A percentile compares a stretch with the other conserved stretches of the same genome.
These are phyloP conservation scores for Balamuthia mandrillaris DNA, from an alignment of 208 protist species.

Conservation along the genomic window DNA sequence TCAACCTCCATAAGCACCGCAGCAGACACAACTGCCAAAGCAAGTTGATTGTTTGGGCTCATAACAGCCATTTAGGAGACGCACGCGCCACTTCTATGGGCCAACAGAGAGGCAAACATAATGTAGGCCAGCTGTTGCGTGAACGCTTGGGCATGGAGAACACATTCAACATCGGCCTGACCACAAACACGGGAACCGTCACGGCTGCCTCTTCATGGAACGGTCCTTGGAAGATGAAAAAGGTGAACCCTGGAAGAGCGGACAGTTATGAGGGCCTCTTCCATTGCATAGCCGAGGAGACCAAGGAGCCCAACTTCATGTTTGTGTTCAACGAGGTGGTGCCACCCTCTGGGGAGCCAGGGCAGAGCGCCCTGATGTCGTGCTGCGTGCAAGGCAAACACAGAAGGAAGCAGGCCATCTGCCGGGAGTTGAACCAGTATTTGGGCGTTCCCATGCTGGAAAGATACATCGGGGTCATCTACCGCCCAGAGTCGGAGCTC, in stretches of 20 bases:
- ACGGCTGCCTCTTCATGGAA: slow-evolving; percentile 39
- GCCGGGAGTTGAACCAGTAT: neutral
- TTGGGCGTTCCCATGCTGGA: no score
- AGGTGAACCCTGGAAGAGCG: no score
- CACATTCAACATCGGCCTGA: slow-evolving; percentile 36
- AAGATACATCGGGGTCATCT: no score
- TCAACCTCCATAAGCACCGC: slow-evolving; percentile 12
- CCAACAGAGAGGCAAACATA: neutral
- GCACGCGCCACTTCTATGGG: neutral
- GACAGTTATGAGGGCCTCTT: no score
- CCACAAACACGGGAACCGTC: slow-evolving; percentile 36
- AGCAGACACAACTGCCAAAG: neutral
- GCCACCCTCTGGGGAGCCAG: no score
- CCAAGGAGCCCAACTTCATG: no score
- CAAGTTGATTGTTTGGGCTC: slow-evolving; percentile 40
- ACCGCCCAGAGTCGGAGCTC: slow-evolving; percentile 28
- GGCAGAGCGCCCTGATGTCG: no score
- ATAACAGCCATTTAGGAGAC: slow-evolving; percentile 49
- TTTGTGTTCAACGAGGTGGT: no score
- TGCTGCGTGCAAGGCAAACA: no score
- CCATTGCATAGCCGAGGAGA: no score
- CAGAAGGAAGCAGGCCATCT: no score
- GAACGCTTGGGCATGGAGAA: slow-evolving; percentile 20
- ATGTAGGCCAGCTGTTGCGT: neutral
- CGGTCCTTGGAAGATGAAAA: no score